These are phyloP conservation scores for Cubamyces lactineus DNA, from an alignment of 768 basidiomycete genomes.

Conservation along the genomic window DNA sequence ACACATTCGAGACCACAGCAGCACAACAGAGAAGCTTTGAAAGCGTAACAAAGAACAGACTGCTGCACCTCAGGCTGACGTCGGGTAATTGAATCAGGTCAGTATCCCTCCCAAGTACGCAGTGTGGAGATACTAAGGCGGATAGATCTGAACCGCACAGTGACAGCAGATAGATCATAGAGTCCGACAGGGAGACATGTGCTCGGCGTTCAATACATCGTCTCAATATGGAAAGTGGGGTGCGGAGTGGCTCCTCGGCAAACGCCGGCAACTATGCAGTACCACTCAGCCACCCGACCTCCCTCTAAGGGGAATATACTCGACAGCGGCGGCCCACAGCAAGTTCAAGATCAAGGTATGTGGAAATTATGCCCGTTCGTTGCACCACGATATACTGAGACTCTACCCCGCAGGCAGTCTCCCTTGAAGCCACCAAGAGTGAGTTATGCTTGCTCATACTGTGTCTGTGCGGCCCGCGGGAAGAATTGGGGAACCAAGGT, in stretches of 20 bases:
- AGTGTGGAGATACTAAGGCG: too few relatives aligned
- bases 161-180: too few relatives aligned
- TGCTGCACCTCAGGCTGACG: too few relatives aligned
- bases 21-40: too few relatives aligned
- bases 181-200: neutral
- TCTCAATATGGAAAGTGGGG: neutral
- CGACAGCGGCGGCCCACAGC: constrained; percentile 36
- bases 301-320: constrained; percentile 27
- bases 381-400: neutral
- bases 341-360: constrained; percentile 41
- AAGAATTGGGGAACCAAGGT: neutral
- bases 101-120: too few relatives aligned
- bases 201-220: constrained; percentile 4
- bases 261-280: constrained; percentile 36
- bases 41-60: too few relatives aligned
- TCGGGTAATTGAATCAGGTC: too few relatives aligned
- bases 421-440: constrained; percentile 29
- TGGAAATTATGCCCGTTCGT: constrained; percentile 25
- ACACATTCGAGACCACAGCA: too few relatives aligned
- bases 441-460: constrained; percentile 17
- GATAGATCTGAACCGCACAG: too few relatives aligned
- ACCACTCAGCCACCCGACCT: constrained; percentile 36
- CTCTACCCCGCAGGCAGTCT: constrained; percentile 19
- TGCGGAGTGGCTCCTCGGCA: constrained; percentile 20
- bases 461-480: constrained; percentile 3